Evolutionary conservation across 1,284 basidiomycete species (phyloP), one percentile per base, ranked within the genome.

Genomic region (Albatrellus sp.): DNA sequence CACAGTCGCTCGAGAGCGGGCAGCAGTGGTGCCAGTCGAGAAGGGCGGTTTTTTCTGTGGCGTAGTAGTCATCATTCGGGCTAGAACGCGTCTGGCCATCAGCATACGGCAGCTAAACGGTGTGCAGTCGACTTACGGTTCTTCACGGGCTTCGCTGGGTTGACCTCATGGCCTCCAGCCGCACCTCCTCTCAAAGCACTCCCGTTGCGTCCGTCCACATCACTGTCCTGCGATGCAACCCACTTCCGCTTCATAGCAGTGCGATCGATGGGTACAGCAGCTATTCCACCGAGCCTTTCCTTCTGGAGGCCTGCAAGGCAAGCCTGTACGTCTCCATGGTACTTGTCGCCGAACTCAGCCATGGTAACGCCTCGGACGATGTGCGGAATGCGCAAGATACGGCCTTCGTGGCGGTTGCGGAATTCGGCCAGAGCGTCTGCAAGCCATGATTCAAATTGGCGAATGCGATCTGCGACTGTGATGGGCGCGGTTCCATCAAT

Each of bases 311-410:
- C 80, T 49, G 74, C 69, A 46, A 85, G 60, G 37, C 78, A 80
- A 10, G 70, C 72, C 52, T 83, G 76, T 16, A 85, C 66, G 53
- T 84, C 76, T 2, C 81, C 84, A 42, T 78, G 68, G 59, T 87
- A 87, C 55, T 82, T 85, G 44, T 77, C 76, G 20, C 71, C 73
- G 58, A 89, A 86, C 40, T 87, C 83, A 42, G 72, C 72, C 69
- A 89, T 75, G 12, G 77, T 75, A 56, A 87, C 74, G 29, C 62
- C 64, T 36, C 83, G 73, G 17, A 88, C 76, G 51, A 79, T 72
- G 53, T 77, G 81, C 0, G 85, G 84, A 37, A 87, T 80, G 44
- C 77, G 74, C n/a, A 71, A 72, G 6, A 88, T 73, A 46, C 79
- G 75, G 2, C 76, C 75, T 56, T 86, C 80, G 56, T 84, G 80